A percentile compares a stretch with the other conserved stretches of the same genome.
Conservation (phyloP, 768 basidiomycete genomes). For the Trametes maxima region DNA sequence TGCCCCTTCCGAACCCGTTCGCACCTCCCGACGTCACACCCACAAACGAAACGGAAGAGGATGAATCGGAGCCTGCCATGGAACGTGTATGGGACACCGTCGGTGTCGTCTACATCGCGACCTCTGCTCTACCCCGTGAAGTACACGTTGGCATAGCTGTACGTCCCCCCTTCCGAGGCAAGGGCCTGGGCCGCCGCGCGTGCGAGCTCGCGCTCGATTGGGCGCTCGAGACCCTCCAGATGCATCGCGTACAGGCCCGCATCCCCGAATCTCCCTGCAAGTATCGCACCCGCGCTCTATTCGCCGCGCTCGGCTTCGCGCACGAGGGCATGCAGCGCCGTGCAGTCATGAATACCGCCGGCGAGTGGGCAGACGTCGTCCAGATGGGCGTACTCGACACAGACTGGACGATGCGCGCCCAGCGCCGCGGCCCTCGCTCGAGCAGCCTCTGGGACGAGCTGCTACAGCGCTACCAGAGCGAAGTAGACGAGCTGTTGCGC, state of each 20-base stretch:
- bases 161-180: slow-evolving; percentile 36
- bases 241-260: slow-evolving; percentile 57
- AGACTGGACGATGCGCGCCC: slow-evolving; percentile 25
- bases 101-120: slow-evolving; percentile 27
- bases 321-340: slow-evolving; percentile 67
- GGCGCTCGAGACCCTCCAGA: slow-evolving; percentile 48
- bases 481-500: slow-evolving; percentile 28
- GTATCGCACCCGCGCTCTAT: slow-evolving; percentile 47
- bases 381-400: slow-evolving; percentile 31
- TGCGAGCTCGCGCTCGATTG: slow-evolving; percentile 46
- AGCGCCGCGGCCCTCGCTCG: neutral
- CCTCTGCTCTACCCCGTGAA: slow-evolving; percentile 39
- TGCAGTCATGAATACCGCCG: slow-evolving; percentile 47
- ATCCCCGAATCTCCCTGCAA: slow-evolving; percentile 45
- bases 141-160: slow-evolving; percentile 60
- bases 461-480: slow-evolving; percentile 29
- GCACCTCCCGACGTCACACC: neutral
- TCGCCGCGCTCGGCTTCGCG: slow-evolving; percentile 55
- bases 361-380: slow-evolving; percentile 33
- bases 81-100: slow-evolving; percentile 12
- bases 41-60: neutral
- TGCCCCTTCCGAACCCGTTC: neutral
- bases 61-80: neutral
- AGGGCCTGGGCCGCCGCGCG: slow-evolving; percentile 50
- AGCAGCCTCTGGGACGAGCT: slow-evolving; percentile 32